Evolutionary conservation across 1,284 basidiomycete species (phyloP), one percentile per base, ranked within the genome.

Genomic region (Schizophyllum commune): DNA sequence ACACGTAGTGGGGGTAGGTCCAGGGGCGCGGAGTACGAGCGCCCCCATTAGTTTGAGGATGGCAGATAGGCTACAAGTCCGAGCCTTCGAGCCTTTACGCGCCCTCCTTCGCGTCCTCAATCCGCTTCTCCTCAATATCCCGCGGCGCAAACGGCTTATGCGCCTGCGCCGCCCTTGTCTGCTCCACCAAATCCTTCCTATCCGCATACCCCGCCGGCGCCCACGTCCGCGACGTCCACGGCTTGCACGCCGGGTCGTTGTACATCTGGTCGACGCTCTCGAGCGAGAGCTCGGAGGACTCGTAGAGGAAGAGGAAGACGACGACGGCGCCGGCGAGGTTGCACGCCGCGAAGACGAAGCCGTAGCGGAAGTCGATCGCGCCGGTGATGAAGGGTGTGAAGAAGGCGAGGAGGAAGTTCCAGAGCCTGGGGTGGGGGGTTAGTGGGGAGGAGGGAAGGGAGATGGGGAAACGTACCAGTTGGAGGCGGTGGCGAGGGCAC

Each of bases 211-310:
- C 84, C 7, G 75, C 71, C 13, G 83, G 84, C 1, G 79, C 82
- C 84, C 84, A 86, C 3, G 61, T 60, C 47, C 77, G 67, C 15
- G 84, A 87, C 32, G 78, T 87, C 88, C 86, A 89, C 5, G 89
- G 82, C 70, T 83, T 87, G 74, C 83, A 84, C 2, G 71, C 69
- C 7, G 83, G 81, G 71, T 90, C 87, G 69, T 82, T 83, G 76
- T 91, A 91, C 89, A 92, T 91, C 77, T 83, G 62, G 70, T 92
- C 85, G 57, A 92, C 86, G 63, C 75, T 78, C 73, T 92, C 90
- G 33, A 92, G 78, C 9, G 84, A 82, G 58, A 92, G 77, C 65
- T 85, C 81, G 6, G 83, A 81, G 13, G 85, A 85, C 69, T 92
- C 90, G 76, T 91, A 92, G 2, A 92, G 78, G 82, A 91, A 91